Conservation (phyloP, 2,329 filamentous ascomycete genomes). For the Paraconiothyrium brasiliense region DNA sequence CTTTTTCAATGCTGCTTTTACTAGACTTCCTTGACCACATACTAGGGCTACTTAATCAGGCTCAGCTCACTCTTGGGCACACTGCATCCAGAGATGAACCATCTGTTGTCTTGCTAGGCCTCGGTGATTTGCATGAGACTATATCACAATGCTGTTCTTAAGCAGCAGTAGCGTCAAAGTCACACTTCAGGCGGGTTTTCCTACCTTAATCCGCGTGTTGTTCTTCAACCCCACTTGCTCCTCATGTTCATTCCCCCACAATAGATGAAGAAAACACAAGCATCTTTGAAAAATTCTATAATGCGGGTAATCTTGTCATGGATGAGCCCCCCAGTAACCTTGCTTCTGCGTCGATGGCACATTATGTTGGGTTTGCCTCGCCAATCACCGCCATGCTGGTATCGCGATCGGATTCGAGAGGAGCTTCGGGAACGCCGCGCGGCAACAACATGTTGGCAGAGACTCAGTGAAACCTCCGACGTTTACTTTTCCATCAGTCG, state of each 20-base stretch:
- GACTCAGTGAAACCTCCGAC: slow-evolving; percentile 5
- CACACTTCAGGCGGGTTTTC: too few relatives aligned
- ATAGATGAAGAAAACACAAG: not conserved
- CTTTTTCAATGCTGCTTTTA: too few relatives aligned
- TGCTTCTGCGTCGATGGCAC: slow-evolving; percentile 1
- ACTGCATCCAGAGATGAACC: too few relatives aligned
- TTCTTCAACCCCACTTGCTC: not conserved
- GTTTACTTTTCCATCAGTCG: slow-evolving; percentile 7
- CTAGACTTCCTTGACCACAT: too few relatives aligned
- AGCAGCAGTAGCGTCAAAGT: too few relatives aligned
- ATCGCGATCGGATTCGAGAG: slow-evolving; percentile 5
- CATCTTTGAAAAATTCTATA: not conserved
- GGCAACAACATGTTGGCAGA: not conserved
- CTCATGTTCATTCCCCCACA: not conserved
- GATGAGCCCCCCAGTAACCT: not conserved
- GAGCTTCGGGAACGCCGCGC: slow-evolving; percentile 1
- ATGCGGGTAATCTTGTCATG: not conserved
- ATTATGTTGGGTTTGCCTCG: slow-evolving; percentile 1
- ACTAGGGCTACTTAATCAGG: too few relatives aligned
- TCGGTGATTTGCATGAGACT: too few relatives aligned
- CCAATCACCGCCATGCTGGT: slow-evolving; percentile 1
- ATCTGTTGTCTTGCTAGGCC: too few relatives aligned
- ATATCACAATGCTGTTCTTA: too few relatives aligned
- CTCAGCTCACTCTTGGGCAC: too few relatives aligned
- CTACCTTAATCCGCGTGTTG: too few relatives aligned